Base-by-base conservation (phyloP, 2,329 filamentous ascomycete genomes). In the Polychaeton citri region DNA sequence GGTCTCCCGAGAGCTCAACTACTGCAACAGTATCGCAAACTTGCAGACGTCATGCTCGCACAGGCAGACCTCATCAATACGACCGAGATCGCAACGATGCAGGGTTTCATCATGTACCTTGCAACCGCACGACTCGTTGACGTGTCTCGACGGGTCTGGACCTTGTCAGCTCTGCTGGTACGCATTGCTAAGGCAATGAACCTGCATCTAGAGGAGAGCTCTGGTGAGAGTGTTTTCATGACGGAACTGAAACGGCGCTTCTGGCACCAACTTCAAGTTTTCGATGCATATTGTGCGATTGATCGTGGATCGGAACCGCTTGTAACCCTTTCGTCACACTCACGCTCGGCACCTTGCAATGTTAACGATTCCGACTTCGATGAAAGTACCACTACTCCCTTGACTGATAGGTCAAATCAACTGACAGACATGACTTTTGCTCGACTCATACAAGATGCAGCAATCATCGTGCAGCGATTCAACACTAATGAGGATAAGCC, bases 121-220 rank as follows among this genome's bases (percentile, higher is more conserved):
- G 40, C 46, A 15, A 42, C 47, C 5, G 36, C 40, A 5, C 43
- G 52, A 16, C 44, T 48, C 3, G 34, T 40, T 8, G 53, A 58
- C 31, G 24, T 35, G 4, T 48, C 48, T 24, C 45, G 51, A 19
- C 35, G 48, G 30, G 45, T 46, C 10, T 58, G 55, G 55, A 55
- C 53, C 1, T 26, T 57, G 32, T 41, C 47, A 2, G 47, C 46
- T 2, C 24, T 57, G 4, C 37, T 52, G 1, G 43, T 54, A 2
- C 52, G 55, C n/a, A 51, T 57, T 21, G 55, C 51, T 4, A 46
- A 45, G n/a, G 52, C 51, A 0, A 49, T 51, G 39, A 45, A 43
- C 12, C 40, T 59, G 5, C 49, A 59, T 32, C 42, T 43, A 13
- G 54, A 57, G 33, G 35, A 38, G 4, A 24, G 31, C 3, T 43